Base-by-base conservation (phyloP, 371 early-diverging fungal species). In the Mortierella sp. region DNA sequence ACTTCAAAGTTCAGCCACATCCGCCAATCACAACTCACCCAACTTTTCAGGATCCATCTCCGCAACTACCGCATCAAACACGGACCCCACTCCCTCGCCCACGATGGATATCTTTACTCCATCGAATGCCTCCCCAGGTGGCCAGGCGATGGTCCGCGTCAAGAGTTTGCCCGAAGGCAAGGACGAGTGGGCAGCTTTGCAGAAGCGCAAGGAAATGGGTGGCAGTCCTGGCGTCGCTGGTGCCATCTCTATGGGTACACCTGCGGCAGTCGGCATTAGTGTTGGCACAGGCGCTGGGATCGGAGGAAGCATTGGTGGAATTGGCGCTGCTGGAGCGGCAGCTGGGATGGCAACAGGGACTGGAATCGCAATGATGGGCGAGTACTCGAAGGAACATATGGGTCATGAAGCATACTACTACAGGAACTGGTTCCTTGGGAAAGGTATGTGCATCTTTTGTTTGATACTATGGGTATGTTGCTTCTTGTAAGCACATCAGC, bases 351-450 rank as follows among this genome's bases (percentile, higher is more conserved):
- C n/a, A 11, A 46, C 76, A 46, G 71, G 71, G 3, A 6, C 68
- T 32, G 72, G 55, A 6, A 58, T 55, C 11, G 29, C 54, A 29
- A 81, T 78, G 72, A 43, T 81, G n/a, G 76, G 81, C 21, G 81
- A 84, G 8, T 81, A 74, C 56, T 81, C 84, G 16, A 75, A 76
- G 70, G 86, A 86, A 16, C 86, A 86, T 27, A 86, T 86, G 86
- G 86, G 86, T 8, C 86, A 86, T 35, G 86, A 86, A 12, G 86
- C 86, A 0, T 86, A 86, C 29, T 87, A 81, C 58, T 87, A 87
- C 72, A 72, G 87, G 8, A 79, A 83, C 71, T 83, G 84, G 84
- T 87, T 87, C 75, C 75, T 87, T 35, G 87, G 87, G 16, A 87
- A 75, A 84, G 87, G 87, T 83, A 78, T 32, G 46, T 8, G 12